Conservation (phyloP, 192 early-diverging fungal genomes). For the Coemansia furcata region DNA sequence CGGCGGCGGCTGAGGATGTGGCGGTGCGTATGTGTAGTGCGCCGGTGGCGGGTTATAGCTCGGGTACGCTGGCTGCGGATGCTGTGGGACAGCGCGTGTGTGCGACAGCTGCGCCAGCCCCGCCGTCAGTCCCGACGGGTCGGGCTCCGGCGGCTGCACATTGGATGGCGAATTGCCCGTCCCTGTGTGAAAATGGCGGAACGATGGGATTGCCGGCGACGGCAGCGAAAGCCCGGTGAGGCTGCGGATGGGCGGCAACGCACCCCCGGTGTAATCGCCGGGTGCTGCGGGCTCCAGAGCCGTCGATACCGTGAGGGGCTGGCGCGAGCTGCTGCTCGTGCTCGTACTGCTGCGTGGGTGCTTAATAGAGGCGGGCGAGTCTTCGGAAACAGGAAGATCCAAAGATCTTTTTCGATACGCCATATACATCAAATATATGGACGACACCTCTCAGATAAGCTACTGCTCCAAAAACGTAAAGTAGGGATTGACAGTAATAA, state of each 20-base stretch:
- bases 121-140: not conserved
- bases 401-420: conserved; percentile 50
- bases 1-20: not conserved
- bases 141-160: not conserved
- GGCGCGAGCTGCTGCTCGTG: not conserved
- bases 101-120: not conserved
- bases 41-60: not conserved
- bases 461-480: not conserved
- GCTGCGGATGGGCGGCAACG: conserved; percentile 45
- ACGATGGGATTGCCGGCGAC: not conserved
- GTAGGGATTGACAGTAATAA: conserved; percentile 5
- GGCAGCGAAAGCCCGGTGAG: conserved; percentile 8
- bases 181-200: not conserved
- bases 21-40: not conserved
- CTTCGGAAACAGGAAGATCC: conserved; percentile 30
- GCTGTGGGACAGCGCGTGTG: not conserved
- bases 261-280: not conserved
- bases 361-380: conserved; percentile 14
- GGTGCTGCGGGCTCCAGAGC: not conserved
- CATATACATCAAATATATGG: conserved; percentile 39
- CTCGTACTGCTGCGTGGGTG: conserved; percentile 23
- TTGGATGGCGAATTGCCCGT: not conserved
- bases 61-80: not conserved
- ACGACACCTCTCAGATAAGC: not conserved
- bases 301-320: not conserved